A percentile compares a stretch with the other conserved stretches of the same genome.
Evolutionary conservation across 2,329 filamentous ascomycete species (phyloP).

Genomic region (Microsporum audouinii): DNA sequence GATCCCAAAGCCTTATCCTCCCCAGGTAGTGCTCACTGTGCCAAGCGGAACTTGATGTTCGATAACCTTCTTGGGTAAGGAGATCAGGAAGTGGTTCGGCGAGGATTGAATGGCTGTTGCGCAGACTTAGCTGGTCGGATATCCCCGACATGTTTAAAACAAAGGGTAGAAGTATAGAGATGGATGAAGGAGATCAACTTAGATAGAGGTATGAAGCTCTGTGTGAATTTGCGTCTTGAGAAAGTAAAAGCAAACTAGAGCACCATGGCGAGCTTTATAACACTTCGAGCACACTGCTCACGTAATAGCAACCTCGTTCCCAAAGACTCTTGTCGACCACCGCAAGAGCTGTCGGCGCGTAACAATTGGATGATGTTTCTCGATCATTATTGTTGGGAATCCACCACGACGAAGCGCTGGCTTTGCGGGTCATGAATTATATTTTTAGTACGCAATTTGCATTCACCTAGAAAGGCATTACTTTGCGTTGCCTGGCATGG

Average conservation of each 20-base stretch:
- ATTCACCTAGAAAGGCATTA: too few species aligned
- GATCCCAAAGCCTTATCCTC: background rate
- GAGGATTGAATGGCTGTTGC: background rate
- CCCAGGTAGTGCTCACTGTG: background rate
- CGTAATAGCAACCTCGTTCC: too few species aligned
- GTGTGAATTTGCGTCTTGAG: too few species aligned
- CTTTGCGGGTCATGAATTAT: too few species aligned
- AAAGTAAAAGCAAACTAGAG: too few species aligned
- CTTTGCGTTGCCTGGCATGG: too few species aligned
- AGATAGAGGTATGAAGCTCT: too few species aligned
- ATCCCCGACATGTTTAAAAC: background rate
- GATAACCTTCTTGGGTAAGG: slow-evolving; percentile 3
- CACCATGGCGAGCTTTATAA: too few species aligned
- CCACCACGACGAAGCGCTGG: background rate
- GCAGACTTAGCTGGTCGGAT: background rate
- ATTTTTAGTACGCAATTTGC: too few species aligned
- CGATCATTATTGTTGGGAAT: background rate
- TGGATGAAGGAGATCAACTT: too few species aligned
- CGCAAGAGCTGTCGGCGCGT: background rate
- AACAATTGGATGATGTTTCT: background rate
- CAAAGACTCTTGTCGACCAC: too few species aligned
- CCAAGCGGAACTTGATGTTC: slow-evolving; percentile 5
- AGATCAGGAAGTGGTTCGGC: background rate
- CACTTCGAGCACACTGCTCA: too few species aligned
- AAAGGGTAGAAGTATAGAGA: background rate